Evolutionary conservation across 495 filamentous ascomycete genomes (phyloP).

Genomic region (Aspergillus wentii): DNA sequence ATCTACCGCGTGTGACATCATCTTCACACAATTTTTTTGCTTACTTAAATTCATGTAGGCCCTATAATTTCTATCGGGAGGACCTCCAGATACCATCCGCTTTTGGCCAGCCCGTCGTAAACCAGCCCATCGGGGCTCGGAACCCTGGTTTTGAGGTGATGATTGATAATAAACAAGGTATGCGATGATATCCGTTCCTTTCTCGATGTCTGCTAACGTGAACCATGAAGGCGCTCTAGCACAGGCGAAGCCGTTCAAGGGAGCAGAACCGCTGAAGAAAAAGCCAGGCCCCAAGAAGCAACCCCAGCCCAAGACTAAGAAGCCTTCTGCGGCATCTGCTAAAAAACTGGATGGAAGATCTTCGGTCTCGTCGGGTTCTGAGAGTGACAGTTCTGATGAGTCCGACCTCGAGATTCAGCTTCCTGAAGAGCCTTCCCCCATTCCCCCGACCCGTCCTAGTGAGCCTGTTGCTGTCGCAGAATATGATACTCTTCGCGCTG

Average conservation of each 20-base stretch:
- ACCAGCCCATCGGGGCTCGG: not conserved
- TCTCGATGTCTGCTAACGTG: not conserved
- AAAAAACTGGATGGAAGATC: conserved; percentile 29
- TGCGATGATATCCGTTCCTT: not conserved
- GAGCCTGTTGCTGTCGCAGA: conserved; percentile 50
- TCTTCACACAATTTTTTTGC: not conserved
- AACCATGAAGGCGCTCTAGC: not conserved
- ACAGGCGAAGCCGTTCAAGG: not conserved
- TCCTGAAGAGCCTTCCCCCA: conserved; percentile 45
- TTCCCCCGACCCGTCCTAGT: conserved; percentile 46
- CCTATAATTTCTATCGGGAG: conserved; percentile 29
- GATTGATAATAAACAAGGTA: conserved; percentile 1
- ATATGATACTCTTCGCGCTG: conserved; percentile 60
- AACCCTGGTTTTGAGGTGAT: not conserved
- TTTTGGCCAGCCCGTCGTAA: conserved; percentile 6
- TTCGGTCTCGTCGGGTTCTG: conserved; percentile 33
- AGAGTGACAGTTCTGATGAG: conserved; percentile 47
- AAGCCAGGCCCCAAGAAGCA: conserved; percentile 10
- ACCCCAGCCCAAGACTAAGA: conserved; percentile 19
- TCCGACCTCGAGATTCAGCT: conserved; percentile 42
- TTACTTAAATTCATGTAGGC: conserved; percentile 8
- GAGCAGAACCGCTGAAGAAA: conserved; percentile 8
- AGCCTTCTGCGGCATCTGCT: conserved; percentile 10
- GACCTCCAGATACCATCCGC: conserved; percentile 22
- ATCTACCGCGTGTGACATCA: not conserved